phyloP scores from a whole-genome alignment of 2,329 filamentous ascomycete genomes.

The Emericellopsis atlantica region DNA sequence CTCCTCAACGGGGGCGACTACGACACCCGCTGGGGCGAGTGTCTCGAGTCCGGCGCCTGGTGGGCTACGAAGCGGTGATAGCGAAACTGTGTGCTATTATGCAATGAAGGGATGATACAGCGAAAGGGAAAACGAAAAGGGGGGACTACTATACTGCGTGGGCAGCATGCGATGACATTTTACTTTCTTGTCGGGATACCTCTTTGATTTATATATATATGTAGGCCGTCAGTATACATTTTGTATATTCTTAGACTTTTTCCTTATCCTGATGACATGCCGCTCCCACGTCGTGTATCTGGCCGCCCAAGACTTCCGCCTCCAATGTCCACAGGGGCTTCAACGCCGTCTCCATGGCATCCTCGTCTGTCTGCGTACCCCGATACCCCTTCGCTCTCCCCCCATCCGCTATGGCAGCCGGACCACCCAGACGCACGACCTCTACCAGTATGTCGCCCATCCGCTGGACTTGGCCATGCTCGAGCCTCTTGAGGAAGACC shows the following conservation, averaged over 20 bases:
- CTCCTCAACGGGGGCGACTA: slow-evolving; percentile 46
- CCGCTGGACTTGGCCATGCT: slow-evolving; percentile 6
- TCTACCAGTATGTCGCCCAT: slow-evolving; percentile 11
- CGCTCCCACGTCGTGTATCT: too few species aligned
- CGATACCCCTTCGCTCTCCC: background rate
- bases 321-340: slow-evolving; percentile 51
- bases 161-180: too few species aligned
- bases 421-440: slow-evolving; percentile 6
- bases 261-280: too few species aligned
- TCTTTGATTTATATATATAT: too few species aligned
- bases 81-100: background rate
- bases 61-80: slow-evolving; percentile 55
- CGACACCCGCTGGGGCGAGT: slow-evolving; percentile 60
- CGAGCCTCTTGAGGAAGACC: slow-evolving; percentile 13
- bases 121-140: too few species aligned
- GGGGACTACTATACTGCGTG: too few species aligned
- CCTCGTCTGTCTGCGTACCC: background rate
- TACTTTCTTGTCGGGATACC: too few species aligned
- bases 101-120: too few species aligned
- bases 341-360: slow-evolving; percentile 39
- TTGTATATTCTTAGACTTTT: too few species aligned
- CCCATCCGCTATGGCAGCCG: slow-evolving; percentile 2
- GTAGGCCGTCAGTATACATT: too few species aligned
- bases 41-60: slow-evolving; percentile 72
- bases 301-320: slow-evolving; percentile 50